These are phyloP conservation scores for Grammothele lineata DNA, from an alignment of 768 basidiomycete genomes.

Conservation along the genomic window DNA sequence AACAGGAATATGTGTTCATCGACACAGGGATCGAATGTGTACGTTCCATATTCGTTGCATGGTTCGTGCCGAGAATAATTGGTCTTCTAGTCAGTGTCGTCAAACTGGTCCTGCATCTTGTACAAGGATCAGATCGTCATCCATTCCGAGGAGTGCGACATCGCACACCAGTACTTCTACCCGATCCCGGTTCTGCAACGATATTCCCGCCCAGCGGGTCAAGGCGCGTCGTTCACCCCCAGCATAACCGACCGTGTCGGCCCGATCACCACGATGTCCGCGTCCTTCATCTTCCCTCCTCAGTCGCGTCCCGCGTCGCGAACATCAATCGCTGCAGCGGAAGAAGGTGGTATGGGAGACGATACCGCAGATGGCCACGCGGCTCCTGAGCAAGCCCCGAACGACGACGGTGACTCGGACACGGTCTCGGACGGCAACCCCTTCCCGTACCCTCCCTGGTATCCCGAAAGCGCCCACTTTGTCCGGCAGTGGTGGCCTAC, in stretches of 20 bases:
- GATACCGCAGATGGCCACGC: background rate
- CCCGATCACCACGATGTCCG: slow-evolving; percentile 17
- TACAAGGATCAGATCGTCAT: slow-evolving; percentile 66
- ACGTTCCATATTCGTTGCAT: slow-evolving; percentile 28
- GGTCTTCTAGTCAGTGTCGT: slow-evolving; percentile 47
- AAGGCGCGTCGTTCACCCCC: slow-evolving; percentile 17
- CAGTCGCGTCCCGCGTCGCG: slow-evolving; percentile 1
- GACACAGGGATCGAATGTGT: slow-evolving; percentile 75
- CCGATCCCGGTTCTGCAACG: slow-evolving; percentile 39
- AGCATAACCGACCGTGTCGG: slow-evolving; percentile 18
- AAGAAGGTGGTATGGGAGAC: background rate
- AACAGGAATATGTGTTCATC: slow-evolving; percentile 63
- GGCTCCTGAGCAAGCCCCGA: background rate
- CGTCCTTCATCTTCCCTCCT: slow-evolving; percentile 23
- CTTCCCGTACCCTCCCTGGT: slow-evolving; percentile 65
- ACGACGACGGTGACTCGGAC: slow-evolving; percentile 1
- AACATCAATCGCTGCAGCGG: background rate
- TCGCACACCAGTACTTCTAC: slow-evolving; percentile 67
- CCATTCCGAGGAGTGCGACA: slow-evolving; percentile 66
- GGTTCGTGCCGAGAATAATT: background rate
- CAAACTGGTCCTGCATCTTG: slow-evolving; percentile 76
- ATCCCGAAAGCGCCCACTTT: slow-evolving; percentile 71
- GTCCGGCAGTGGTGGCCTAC: slow-evolving; percentile 82
- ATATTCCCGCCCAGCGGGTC: slow-evolving; percentile 19
- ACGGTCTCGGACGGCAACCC: slow-evolving; percentile 41